A percentile compares a stretch with the other conserved stretches of the same genome.
Evolutionary conservation across 441 rosid species (phyloP).

Genomic region (Cnidoscolus chayamansa): DNA sequence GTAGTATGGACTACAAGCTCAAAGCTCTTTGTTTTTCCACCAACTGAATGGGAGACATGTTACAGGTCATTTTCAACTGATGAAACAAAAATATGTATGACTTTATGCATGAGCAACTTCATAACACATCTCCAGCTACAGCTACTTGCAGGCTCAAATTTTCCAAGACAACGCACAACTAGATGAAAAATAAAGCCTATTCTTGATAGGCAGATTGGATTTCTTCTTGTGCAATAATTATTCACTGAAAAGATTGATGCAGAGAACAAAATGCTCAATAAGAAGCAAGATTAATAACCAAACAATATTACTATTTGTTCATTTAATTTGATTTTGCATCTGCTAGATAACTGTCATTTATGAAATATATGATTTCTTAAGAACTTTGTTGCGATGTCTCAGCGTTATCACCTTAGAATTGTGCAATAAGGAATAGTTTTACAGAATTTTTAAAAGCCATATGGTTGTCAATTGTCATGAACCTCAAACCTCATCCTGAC

Average conservation of each 20-base stretch:
- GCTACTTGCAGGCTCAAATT: not conserved
- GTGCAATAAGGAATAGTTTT: not conserved
- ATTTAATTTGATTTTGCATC: not conserved
- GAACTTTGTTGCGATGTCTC: not conserved
- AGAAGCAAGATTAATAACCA: not conserved
- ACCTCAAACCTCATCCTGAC: not conserved
- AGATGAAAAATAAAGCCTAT: not conserved
- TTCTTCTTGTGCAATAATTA: not conserved
- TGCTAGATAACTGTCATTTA: not conserved
- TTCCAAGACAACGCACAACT: not conserved
- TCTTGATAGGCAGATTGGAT: not conserved
- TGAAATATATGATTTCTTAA: not conserved
- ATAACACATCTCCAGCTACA: not conserved
- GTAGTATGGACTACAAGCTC: not conserved
- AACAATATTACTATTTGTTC: not conserved
- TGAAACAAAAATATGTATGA: conserved; percentile 6
- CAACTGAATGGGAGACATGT: too few relatives aligned
- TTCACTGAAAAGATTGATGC: not conserved
- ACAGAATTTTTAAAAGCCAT: too few relatives aligned
- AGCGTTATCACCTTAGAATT: not conserved
- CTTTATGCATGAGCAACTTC: not conserved
- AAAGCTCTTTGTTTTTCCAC: not conserved
- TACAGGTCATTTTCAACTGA: not conserved
- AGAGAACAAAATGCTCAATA: not conserved
- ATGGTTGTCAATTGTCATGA: too few relatives aligned